Conservation (phyloP, 2,329 filamentous ascomycete species). For the Cylindrodendrum hubeiense region DNA sequence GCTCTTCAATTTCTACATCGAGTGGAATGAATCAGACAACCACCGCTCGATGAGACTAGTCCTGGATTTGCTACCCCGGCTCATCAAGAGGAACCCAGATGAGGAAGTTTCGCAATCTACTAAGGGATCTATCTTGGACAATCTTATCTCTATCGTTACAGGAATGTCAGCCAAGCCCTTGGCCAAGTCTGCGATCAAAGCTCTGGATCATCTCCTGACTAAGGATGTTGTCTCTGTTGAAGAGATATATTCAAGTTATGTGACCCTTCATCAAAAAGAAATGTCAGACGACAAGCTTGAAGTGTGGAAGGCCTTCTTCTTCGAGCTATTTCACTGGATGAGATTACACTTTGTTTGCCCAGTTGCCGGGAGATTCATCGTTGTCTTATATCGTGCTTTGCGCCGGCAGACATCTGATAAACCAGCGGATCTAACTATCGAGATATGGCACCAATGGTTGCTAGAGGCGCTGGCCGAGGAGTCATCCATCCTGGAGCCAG, state of each 20-base stretch:
- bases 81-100: conserved; percentile 64
- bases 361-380: conserved; percentile 71
- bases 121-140: conserved; percentile 61
- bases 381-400: conserved; percentile 66
- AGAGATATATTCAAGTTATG: conserved; percentile 60
- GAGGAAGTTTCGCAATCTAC: conserved; percentile 51
- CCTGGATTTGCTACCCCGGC: conserved; percentile 67
- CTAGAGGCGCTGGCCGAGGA: conserved; percentile 62
- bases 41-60: conserved; percentile 74
- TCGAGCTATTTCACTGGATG: conserved; percentile 67
- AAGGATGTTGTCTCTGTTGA: conserved; percentile 68
- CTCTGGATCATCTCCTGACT: conserved; percentile 73
- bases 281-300: conserved; percentile 28
- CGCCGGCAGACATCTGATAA: conserved; percentile 46
- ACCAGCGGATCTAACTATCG: conserved; percentile 48
- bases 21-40: conserved; percentile 76
- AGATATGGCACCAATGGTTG: conserved; percentile 69
- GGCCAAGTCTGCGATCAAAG: conserved; percentile 78
- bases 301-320: conserved; percentile 65
- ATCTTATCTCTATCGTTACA: conserved; percentile 69
- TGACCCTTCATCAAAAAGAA: conserved; percentile 49
- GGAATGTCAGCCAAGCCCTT: conserved; percentile 72
- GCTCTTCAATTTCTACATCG: conserved; percentile 73
- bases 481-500: conserved; percentile 67
- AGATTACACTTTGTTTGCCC: conserved; percentile 68